A percentile compares a stretch with the other conserved stretches of the same genome.
These are phyloP conservation scores for Paecilomyces niveus DNA, from an alignment of 2,329 filamentous ascomycete genomes.

Conservation along the genomic window DNA sequence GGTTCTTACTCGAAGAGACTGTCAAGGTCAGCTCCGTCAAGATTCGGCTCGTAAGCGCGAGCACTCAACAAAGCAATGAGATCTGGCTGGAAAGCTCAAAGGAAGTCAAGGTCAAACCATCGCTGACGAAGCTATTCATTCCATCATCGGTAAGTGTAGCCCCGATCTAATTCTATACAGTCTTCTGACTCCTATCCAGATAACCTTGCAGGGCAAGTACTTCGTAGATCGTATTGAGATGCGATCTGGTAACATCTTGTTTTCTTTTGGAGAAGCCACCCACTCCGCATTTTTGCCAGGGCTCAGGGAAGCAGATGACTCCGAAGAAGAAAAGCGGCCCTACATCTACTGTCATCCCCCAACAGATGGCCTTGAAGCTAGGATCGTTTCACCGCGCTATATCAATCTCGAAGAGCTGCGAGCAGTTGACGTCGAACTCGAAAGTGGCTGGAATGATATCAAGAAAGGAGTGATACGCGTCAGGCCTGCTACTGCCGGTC, in stretches of 20 bases:
- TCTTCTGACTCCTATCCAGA: slow-evolving; percentile 13
- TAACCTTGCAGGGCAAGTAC: slow-evolving; percentile 58
- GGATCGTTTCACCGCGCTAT: slow-evolving; percentile 58
- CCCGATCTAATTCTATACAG: not conserved
- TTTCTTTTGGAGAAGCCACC: slow-evolving; percentile 23
- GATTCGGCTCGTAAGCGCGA: slow-evolving; percentile 54
- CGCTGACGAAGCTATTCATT: slow-evolving; percentile 47
- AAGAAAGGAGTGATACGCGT: slow-evolving; percentile 43
- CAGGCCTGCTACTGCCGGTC: slow-evolving; percentile 54
- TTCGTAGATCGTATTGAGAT: slow-evolving; percentile 66
- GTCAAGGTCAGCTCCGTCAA: slow-evolving; percentile 60
- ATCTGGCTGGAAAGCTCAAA: slow-evolving; percentile 54
- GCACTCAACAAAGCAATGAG: slow-evolving; percentile 50
- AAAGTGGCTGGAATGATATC: slow-evolving; percentile 66
- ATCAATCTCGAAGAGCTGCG: slow-evolving; percentile 76
- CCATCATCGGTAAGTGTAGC: slow-evolving; percentile 37
- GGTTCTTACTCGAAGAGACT: slow-evolving; percentile 65
- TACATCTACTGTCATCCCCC: slow-evolving; percentile 69
- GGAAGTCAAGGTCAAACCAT: slow-evolving; percentile 46
- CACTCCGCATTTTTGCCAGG: slow-evolving; percentile 24
- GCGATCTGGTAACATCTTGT: slow-evolving; percentile 31
- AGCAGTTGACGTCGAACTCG: slow-evolving; percentile 65
- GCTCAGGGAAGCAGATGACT: slow-evolving; percentile 26
- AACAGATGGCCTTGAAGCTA: slow-evolving; percentile 60
- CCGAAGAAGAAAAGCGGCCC: slow-evolving; percentile 39